phyloP scores from a whole-genome alignment of 352 stramenopile species.

The Elongisporangium prolatum region DNA sequence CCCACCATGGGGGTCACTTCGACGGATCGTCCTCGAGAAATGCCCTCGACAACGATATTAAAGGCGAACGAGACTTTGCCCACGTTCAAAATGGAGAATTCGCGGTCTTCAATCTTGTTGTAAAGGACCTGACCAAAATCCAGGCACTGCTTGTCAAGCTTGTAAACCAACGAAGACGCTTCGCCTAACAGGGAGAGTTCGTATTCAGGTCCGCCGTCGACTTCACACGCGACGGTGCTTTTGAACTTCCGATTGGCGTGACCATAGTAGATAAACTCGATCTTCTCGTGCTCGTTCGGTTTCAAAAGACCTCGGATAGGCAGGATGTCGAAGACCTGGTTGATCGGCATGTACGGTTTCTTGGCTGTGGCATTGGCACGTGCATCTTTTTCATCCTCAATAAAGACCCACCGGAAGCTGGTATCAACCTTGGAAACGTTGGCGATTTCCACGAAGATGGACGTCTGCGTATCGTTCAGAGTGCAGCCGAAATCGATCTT shows the following conservation, averaged over 20 bases:
- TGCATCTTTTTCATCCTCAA: conserved; percentile 88
- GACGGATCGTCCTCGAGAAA: conserved; percentile 44
- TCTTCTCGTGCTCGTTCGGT: conserved; percentile 85
- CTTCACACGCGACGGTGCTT: conserved; percentile 86
- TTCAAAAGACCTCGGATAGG: conserved; percentile 85
- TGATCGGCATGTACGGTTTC: conserved; percentile 87
- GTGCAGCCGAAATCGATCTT: conserved; percentile 93
- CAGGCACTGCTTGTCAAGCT: conserved; percentile 86
- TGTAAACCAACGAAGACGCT: conserved; percentile 89
- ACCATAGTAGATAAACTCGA: conserved; percentile 94
- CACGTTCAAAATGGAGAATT: conserved; percentile 91
- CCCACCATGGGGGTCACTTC: conserved; percentile 78
- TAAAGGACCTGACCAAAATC: conserved; percentile 94
- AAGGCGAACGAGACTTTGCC: conserved; percentile 92
- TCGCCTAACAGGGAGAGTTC: conserved; percentile 87
- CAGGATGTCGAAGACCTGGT: conserved; percentile 94
- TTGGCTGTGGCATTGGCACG: conserved; percentile 47
- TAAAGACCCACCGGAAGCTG: conserved; percentile 91
- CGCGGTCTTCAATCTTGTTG: conserved; percentile 89
- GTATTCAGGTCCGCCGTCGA: conserved; percentile 93
- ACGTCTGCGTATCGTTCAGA: conserved; percentile 94
- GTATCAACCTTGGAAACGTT: conserved; percentile 91
- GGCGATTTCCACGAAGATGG: conserved; percentile 75
- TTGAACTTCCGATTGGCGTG: conserved; percentile 91
- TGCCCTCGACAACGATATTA: conserved; percentile 37